Evolutionary conservation across 306 rosid genomes (phyloP).

Genomic region (Glycyrrhiza uralensis): DNA sequence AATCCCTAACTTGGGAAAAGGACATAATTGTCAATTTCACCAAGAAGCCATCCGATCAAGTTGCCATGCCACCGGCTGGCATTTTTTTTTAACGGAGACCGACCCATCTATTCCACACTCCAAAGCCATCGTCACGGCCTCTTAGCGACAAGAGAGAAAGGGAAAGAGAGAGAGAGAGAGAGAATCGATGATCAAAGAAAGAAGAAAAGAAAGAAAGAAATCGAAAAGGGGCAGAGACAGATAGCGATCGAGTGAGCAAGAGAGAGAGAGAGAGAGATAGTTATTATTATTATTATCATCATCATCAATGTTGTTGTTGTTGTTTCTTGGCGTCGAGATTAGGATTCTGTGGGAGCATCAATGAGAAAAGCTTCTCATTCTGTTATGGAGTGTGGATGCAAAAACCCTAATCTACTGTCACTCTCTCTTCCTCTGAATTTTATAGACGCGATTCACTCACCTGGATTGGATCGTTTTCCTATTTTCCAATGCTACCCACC

Average conservation of each 20-base stretch:
- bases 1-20: not conserved
- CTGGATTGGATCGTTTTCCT: too few relatives aligned
- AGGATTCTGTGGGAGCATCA: not conserved
- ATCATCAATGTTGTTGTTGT: too few relatives aligned
- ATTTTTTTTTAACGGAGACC: not conserved
- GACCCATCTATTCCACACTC: conserved; percentile 40
- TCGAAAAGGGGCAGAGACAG: not conserved
- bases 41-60: not conserved
- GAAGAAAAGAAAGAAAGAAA: not conserved
- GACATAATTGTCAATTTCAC: conserved; percentile 8
- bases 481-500: too few relatives aligned
- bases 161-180: not conserved
- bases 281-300: not conserved
- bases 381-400: not conserved
- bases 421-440: too few relatives aligned
- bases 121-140: conserved; percentile 44
- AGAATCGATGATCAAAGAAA: not conserved
- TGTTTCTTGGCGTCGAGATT: not conserved
- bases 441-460: too few relatives aligned
- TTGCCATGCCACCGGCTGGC: conserved; percentile 39
- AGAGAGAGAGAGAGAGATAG: not conserved
- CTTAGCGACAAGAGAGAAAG: not conserved
- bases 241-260: not conserved
- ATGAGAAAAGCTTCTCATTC: not conserved
- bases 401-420: not conserved